Evolutionary conservation across 2,329 filamentous ascomycete genomes (phyloP).

Genomic region (Magnaporthiopsis rhizophila): DNA sequence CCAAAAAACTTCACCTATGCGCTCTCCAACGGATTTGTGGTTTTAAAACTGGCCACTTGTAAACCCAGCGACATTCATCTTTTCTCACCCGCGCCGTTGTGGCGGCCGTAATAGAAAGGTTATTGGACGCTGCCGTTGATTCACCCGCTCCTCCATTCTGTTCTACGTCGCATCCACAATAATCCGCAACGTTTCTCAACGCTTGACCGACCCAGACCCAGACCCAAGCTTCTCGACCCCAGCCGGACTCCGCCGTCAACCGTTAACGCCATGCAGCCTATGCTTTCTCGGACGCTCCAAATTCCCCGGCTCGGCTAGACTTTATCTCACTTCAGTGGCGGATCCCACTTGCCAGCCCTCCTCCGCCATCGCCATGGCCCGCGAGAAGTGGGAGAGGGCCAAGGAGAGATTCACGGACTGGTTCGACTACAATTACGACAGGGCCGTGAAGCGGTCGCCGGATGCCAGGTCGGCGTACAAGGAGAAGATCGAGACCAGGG

Average conservation of each 20-base stretch:
- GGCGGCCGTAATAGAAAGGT: not conserved
- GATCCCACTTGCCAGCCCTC: not conserved
- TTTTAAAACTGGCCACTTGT: not conserved
- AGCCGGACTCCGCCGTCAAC: not conserved
- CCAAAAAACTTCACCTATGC: not conserved
- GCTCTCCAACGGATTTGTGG: not conserved
- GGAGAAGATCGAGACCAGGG: not conserved
- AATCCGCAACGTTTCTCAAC: not conserved
- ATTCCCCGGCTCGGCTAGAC: not conserved
- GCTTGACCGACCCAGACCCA: too few relatives aligned
- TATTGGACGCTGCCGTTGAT: not conserved
- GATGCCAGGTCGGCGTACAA: not conserved
- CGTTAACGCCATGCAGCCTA: not conserved
- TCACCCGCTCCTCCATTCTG: not conserved
- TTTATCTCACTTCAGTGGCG: too few relatives aligned
- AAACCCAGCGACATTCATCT: not conserved
- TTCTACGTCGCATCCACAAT: not conserved
- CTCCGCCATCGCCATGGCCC: not conserved
- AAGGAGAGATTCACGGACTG: slow-evolving; percentile 4
- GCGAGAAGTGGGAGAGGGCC: slow-evolving; percentile 1
- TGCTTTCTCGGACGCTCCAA: not conserved
- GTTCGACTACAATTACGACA: slow-evolving; percentile 3
- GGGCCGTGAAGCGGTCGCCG: not conserved
- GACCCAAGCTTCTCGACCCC: too few relatives aligned
- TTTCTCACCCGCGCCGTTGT: not conserved